These are phyloP conservation scores for Globisporangium alternatum DNA, from an alignment of 352 stramenopile genomes.

Conservation along the genomic window DNA sequence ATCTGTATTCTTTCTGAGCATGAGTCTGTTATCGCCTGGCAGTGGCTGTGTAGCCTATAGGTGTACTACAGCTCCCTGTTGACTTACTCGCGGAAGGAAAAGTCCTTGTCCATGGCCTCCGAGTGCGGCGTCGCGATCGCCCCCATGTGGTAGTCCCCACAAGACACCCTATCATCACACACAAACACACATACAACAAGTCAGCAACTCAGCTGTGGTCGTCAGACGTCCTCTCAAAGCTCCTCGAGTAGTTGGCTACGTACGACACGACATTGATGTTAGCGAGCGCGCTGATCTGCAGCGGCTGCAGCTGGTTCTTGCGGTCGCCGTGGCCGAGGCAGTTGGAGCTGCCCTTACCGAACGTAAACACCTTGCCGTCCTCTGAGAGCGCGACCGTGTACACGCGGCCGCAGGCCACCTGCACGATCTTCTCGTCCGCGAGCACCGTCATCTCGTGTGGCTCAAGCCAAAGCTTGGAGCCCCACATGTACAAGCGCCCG, in stretches of 20 bases:
- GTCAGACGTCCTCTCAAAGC: too few species aligned
- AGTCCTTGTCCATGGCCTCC: constrained; percentile 76
- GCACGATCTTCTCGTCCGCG: constrained; percentile 61
- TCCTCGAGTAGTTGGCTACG: constrained; percentile 15
- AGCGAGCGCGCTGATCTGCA: constrained; percentile 63
- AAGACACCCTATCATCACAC: constrained; percentile 49
- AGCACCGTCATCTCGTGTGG: constrained; percentile 87
- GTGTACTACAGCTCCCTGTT: not conserved
- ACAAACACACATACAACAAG: not conserved
- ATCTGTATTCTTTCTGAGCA: not conserved
- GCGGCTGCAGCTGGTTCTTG: constrained; percentile 87
- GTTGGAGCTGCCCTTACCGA: constrained; percentile 85
- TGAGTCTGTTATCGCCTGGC: not conserved
- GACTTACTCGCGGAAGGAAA: constrained; percentile 67
- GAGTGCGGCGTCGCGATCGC: constrained; percentile 70
- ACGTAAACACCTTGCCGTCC: constrained; percentile 82
- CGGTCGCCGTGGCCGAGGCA: constrained; percentile 87
- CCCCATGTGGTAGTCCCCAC: constrained; percentile 87
- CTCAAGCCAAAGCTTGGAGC: constrained; percentile 91
- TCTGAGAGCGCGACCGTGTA: constrained; percentile 82
- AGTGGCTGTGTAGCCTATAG: not conserved
- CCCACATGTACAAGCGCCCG: constrained; percentile 80
- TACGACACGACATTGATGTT: constrained; percentile 65
- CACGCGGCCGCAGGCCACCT: constrained; percentile 80
- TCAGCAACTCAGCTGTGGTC: too few species aligned